Evolutionary conservation across 495 filamentous ascomycete genomes (phyloP), one percentile per base, ranked within the genome.

Genomic region (Talaromyces thailandensis): DNA sequence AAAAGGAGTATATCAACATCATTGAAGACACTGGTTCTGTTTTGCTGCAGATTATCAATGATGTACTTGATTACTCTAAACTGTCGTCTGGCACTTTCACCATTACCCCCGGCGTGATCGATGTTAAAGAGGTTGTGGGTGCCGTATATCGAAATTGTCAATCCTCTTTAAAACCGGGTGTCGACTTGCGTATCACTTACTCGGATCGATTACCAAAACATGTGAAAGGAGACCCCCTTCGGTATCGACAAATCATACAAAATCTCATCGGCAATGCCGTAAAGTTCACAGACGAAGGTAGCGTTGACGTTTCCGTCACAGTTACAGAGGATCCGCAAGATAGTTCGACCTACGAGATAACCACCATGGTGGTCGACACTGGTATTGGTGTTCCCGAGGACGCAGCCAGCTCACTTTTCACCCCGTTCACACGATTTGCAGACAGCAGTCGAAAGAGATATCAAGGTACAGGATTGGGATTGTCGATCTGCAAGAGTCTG

Each of bases 191-290:
- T 14, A 79, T 73, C 12, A 73, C 82, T 26, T 75, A 85, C 23
- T 71, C 79, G 21, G 68, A 79, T 16, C 73, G 81, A 24, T 69
- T 82, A 6, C 76, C 76, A 0, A 51, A 52, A 26, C 56, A 63
- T 28, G 28, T 81, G 28, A 69, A 71, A 68, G 92, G 92, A 6
- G 92, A 96, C 68, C 87, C 91, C 1, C 83, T 89, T 0, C 79
- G 92, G 35, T 81, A 93, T 53, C 82, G 90, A 18, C 92, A 96
- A 72, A 87, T 96, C 32, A 79, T 96, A 12, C 90, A 88, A 26
- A 96, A 95, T 67, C 72, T 96, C 14, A 77, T 96, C n/a, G 87
- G 88, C 8, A 96, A 96, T 67, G 89, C 87, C 61, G 90, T 93
- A 72, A 95, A 96, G 65, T 95, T 96, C 66, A 95, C 92, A 0